A percentile compares a stretch with the other conserved stretches of the same genome.
Conservation (phyloP, 2,329 filamentous ascomycete genomes). For the Calonectria montana region DNA sequence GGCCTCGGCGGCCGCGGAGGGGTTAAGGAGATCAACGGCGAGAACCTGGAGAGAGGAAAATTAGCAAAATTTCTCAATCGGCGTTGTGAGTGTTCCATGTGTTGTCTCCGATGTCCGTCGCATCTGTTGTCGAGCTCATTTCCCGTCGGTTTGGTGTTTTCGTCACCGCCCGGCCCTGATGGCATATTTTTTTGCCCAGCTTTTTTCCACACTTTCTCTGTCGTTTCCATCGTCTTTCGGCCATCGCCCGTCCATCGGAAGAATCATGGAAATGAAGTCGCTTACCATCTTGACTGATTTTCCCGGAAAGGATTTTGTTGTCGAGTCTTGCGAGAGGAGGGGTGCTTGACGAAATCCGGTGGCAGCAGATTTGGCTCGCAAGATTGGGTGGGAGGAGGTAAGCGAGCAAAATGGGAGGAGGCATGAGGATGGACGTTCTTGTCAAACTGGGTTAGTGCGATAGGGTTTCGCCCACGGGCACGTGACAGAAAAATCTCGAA, state of each 20-base stretch:
- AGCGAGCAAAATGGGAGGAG: constrained; percentile 35
- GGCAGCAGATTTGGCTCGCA: constrained; percentile 67
- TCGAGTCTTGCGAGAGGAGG: constrained; percentile 60
- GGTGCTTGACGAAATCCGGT: constrained; percentile 65
- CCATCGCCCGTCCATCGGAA: constrained; percentile 35
- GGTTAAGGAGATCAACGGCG: constrained; percentile 99
- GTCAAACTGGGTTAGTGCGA: constrained; percentile 49
- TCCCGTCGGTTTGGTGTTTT: constrained; percentile 34
- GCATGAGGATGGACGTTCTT: constrained; percentile 47
- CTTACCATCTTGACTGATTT: constrained; percentile 79
- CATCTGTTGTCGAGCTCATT: constrained; percentile 19
- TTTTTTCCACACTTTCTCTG: constrained; percentile 30
- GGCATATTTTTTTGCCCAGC: constrained; percentile 34
- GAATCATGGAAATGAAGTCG: constrained; percentile 42
- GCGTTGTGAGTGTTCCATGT: constrained; percentile 24
- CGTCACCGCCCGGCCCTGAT: constrained; percentile 23
- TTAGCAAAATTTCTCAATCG: constrained; percentile 57
- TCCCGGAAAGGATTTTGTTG: constrained; percentile 54
- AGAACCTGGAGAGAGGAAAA: constrained; percentile 79
- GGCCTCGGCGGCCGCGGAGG: constrained; percentile 95
- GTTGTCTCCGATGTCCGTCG: constrained; percentile 27
- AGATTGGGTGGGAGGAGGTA: constrained; percentile 58
- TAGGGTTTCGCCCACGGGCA: constrained; percentile 54
- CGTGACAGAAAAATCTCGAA: constrained; percentile 43
- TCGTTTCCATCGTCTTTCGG: constrained; percentile 31